A percentile compares a stretch with the other conserved stretches of the same genome.
Conservation (phyloP, 2,329 filamentous ascomycete species). For the Scopulariopsis brevicaulis region DNA sequence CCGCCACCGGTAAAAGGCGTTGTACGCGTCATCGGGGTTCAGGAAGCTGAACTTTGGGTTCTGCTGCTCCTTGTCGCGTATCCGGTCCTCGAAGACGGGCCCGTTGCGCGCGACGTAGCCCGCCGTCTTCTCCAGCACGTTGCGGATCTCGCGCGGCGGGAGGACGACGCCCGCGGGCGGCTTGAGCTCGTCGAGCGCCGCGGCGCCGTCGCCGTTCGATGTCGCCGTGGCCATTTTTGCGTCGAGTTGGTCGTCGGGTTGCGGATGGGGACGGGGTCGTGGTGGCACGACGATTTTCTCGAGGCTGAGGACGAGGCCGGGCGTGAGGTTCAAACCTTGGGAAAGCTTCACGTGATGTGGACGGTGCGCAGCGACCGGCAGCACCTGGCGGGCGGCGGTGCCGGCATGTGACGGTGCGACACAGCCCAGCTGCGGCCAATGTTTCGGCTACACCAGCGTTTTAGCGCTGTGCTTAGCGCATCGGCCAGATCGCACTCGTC, state of each 20-base stretch:
- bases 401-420: neutral
- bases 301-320: neutral
- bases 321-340: neutral
- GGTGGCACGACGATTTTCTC: neutral
- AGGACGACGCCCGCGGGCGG: constrained; percentile 76
- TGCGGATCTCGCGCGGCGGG: constrained; percentile 79
- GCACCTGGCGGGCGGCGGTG: neutral
- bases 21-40: constrained; percentile 68
- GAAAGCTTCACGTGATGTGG: neutral
- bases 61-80: constrained; percentile 71
- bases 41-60: constrained; percentile 93
- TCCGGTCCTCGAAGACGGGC: constrained; percentile 64
- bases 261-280: neutral
- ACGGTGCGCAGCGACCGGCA: neutral
- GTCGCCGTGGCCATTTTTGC: neutral
- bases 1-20: constrained; percentile 84
- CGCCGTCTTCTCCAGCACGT: constrained; percentile 84
- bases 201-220: constrained; percentile 27
- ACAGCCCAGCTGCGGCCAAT: neutral
- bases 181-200: constrained; percentile 55
- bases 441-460: neutral
- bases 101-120: constrained; percentile 72
- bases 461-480: neutral
- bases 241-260: neutral
- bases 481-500: neutral